Evolutionary conservation across 441 rosid genomes (phyloP).

Genomic region (Erysimum cheiri): DNA sequence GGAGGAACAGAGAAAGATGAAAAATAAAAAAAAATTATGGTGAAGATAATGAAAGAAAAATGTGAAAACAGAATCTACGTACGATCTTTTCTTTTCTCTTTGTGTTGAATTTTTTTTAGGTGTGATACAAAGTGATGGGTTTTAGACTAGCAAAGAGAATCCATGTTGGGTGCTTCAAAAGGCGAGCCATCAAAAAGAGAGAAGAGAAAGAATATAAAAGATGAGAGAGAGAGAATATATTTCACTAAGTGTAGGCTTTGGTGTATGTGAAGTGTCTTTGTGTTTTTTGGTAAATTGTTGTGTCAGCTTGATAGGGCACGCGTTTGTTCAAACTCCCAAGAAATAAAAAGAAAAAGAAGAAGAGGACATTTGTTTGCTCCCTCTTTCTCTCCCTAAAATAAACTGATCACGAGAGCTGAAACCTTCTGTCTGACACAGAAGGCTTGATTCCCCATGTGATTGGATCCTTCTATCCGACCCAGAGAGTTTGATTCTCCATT

Average conservation of each 20-base stretch:
- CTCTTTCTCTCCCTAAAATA: slow-evolving; percentile 15
- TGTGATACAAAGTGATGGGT: slow-evolving; percentile 48
- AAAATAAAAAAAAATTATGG: neutral
- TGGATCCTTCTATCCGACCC: slow-evolving; percentile 15
- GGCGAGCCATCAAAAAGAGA: slow-evolving; percentile 43
- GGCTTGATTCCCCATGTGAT: slow-evolving; percentile 28
- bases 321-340: slow-evolving; percentile 48
- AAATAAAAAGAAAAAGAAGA: slow-evolving; percentile 40
- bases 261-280: slow-evolving; percentile 43
- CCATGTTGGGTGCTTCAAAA: slow-evolving; percentile 48
- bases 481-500: slow-evolving; percentile 22
- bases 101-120: slow-evolving; percentile 17
- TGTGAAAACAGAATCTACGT: slow-evolving; percentile 31
- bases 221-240: slow-evolving; percentile 31
- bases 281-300: slow-evolving; percentile 45
- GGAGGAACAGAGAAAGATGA: neutral
- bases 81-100: neutral
- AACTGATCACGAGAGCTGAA: slow-evolving; percentile 37
- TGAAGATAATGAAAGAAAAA: slow-evolving; percentile 23
- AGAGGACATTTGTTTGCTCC: slow-evolving; percentile 40
- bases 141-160: slow-evolving; percentile 47
- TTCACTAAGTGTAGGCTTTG: slow-evolving; percentile 45
- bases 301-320: slow-evolving; percentile 51
- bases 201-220: slow-evolving; percentile 17
- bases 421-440: slow-evolving; percentile 20